phyloP scores from a whole-genome alignment of 2,329 filamentous ascomycete species.

The Talaromyces albobiverticillius region DNA sequence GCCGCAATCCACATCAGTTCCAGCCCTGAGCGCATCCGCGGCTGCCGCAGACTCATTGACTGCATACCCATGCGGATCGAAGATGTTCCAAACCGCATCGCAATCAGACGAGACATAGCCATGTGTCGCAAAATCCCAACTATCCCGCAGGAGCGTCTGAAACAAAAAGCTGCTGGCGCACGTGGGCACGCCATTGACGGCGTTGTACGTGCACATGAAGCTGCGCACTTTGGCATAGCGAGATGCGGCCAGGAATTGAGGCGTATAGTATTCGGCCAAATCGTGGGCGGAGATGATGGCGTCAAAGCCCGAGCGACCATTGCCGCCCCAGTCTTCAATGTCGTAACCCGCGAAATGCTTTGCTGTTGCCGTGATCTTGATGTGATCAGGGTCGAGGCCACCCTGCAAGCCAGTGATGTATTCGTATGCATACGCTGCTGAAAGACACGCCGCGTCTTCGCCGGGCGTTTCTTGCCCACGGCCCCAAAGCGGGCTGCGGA shows the following conservation, averaged over 20 bases:
- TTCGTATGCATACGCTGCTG: conserved; percentile 49
- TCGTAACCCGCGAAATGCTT: conserved; percentile 62
- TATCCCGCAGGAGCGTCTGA: conserved; percentile 60
- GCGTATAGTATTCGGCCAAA: conserved; percentile 65
- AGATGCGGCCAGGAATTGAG: conserved; percentile 63
- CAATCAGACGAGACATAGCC: conserved; percentile 66
- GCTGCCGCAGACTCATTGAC: conserved; percentile 45
- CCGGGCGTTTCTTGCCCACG: conserved; percentile 60
- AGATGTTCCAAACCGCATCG: conserved; percentile 60
- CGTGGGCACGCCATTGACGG: conserved; percentile 63
- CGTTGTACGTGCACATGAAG: conserved; percentile 63
- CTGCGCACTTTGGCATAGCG: conserved; percentile 57
- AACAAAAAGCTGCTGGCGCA: conserved; percentile 64
- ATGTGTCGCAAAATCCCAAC: conserved; percentile 60
- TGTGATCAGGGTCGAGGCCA: conserved; percentile 32
- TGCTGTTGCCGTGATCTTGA: conserved; percentile 52
- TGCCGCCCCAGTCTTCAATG: conserved; percentile 47
- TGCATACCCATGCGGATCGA: conserved; percentile 51
- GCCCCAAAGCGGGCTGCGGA: conserved; percentile 62
- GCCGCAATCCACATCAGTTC: conserved; percentile 55
- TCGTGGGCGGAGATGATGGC: conserved; percentile 59
- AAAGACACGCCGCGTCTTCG: conserved; percentile 53
- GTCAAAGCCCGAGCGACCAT: conserved; percentile 53
- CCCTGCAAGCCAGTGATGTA: conserved; percentile 57
- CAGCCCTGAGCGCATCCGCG: conserved; percentile 49